phyloP scores from a whole-genome alignment of 1,284 basidiomycete species.

The Ustilago lituana region DNA sequence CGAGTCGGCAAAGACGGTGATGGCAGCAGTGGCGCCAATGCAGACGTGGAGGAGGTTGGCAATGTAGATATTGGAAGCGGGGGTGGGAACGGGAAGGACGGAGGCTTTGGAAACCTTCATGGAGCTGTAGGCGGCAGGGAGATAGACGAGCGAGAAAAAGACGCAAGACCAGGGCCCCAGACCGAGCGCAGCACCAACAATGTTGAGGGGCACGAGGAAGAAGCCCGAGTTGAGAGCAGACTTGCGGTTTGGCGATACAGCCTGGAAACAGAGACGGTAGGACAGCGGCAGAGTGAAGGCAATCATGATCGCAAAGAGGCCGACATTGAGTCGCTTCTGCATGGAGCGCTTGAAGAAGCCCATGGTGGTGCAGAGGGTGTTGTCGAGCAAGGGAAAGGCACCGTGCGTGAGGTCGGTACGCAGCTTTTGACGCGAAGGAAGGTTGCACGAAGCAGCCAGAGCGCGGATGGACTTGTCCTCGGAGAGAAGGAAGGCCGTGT shows the following conservation, averaged over 20 bases:
- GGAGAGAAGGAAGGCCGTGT: slow-evolving; percentile 19
- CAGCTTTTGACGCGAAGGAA: slow-evolving; percentile 40
- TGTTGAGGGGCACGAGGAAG: slow-evolving; percentile 32
- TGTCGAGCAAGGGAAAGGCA: slow-evolving; percentile 31
- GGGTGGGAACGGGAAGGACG: slow-evolving; percentile 39
- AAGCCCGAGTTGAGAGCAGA: slow-evolving; percentile 29
- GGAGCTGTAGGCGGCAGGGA: slow-evolving; percentile 30
- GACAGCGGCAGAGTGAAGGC: slow-evolving; percentile 24
- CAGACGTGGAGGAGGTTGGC: slow-evolving; percentile 32
- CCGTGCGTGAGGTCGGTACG: slow-evolving; percentile 38
- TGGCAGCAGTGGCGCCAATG: slow-evolving; percentile 14
- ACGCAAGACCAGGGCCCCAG: slow-evolving; percentile 35
- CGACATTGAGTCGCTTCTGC: slow-evolving; percentile 38
- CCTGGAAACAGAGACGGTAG: slow-evolving; percentile 45
- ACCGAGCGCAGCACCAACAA: slow-evolving; percentile 32
- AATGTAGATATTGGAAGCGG: slow-evolving; percentile 39
- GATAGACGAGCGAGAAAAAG: slow-evolving; percentile 29
- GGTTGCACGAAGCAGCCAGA: slow-evolving; percentile 11
- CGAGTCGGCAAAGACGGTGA: slow-evolving; percentile 17
- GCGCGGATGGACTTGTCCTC: slow-evolving; percentile 22
- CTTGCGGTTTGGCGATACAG: slow-evolving; percentile 49
- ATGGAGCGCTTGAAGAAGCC: slow-evolving; percentile 30
- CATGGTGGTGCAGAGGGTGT: slow-evolving; percentile 43
- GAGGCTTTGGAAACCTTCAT: slow-evolving; percentile 36
- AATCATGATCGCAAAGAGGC: slow-evolving; percentile 37